Conservation (phyloP, 768 basidiomycete genomes). For the Suillus decipiens region DNA sequence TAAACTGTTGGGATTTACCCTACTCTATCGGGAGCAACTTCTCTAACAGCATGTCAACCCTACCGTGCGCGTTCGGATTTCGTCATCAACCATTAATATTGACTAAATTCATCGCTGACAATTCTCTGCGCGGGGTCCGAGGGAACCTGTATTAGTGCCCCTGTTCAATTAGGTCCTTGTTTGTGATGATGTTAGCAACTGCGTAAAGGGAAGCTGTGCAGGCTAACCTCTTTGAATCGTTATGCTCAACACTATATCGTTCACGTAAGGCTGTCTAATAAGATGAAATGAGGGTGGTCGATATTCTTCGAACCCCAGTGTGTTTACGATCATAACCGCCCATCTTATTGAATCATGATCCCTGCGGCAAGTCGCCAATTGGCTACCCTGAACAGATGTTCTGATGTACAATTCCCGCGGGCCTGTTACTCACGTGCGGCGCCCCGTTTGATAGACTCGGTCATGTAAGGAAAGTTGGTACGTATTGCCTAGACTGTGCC, state of each 20-base stretch:
- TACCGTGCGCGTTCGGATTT: conserved; percentile 14
- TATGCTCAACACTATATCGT: conserved; percentile 5
- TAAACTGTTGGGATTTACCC: conserved; percentile 7
- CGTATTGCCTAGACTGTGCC: conserved; percentile 5
- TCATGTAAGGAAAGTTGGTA: conserved; percentile 7
- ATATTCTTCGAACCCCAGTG: not conserved
- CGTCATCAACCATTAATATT: conserved; percentile 8
- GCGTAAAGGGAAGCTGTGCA: conserved; percentile 23
- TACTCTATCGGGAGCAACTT: conserved; percentile 13
- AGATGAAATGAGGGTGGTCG: conserved; percentile 4
- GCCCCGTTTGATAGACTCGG: conserved; percentile 5
- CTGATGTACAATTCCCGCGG: conserved; percentile 5
- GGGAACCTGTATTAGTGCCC: conserved; percentile 27
- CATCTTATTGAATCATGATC: not conserved
- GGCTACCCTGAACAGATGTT: conserved; percentile 3
- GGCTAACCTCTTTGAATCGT: conserved; percentile 10
- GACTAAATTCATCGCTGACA: conserved; percentile 5
- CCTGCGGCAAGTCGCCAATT: conserved; percentile 1
- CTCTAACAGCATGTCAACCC: conserved; percentile 23
- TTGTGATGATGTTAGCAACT: conserved; percentile 24
- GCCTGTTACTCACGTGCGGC: conserved; percentile 7
- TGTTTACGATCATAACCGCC: not conserved
- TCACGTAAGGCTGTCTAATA: conserved; percentile 3
- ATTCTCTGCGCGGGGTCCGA: conserved; percentile 35
- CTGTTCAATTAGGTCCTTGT: conserved; percentile 21